A percentile compares a stretch with the other conserved stretches of the same genome.
phyloP scores from a whole-genome alignment of 192 early-diverging fungal species.

The Linnemannia schmuckeri region DNA sequence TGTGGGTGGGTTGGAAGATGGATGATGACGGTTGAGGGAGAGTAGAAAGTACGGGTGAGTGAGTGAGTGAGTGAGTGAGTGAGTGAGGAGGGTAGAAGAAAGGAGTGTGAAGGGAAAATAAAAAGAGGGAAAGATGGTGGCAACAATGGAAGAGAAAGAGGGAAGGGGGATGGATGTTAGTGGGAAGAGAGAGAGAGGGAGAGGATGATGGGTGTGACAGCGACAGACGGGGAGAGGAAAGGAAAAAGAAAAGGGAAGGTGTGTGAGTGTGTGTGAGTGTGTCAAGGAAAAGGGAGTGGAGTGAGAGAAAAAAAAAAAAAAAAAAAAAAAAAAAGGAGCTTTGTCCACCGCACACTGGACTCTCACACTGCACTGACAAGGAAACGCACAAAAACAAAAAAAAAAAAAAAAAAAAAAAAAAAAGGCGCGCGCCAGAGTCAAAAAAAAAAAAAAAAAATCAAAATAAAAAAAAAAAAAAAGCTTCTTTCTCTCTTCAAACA shows the following conservation, averaged over 20 bases:
- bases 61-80: too few species aligned
- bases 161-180: constrained; percentile 2
- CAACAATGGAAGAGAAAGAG: background rate
- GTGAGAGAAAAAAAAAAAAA: too few species aligned
- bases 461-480: background rate
- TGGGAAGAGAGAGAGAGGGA: too few species aligned
- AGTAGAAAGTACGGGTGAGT: background rate
- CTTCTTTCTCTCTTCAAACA: background rate
- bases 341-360: background rate
- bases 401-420: constrained; percentile 2
- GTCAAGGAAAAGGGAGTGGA: background rate
- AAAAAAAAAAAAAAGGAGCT: background rate
- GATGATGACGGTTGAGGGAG: constrained; percentile 3
- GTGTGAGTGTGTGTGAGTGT: background rate
- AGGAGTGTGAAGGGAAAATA: background rate
- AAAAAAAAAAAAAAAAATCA: background rate
- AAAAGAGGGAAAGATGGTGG: background rate
- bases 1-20: background rate
- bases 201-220: constrained; percentile 4
- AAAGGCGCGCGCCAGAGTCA: background rate
- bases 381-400: background rate
- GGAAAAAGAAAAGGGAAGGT: background rate
- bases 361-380: background rate
- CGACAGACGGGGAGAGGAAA: background rate
- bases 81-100: background rate